Evolutionary conservation across 192 early-diverging fungal species (phyloP), one percentile per base, ranked within the genome.

Genomic region (Powellomyces hirtus): DNA sequence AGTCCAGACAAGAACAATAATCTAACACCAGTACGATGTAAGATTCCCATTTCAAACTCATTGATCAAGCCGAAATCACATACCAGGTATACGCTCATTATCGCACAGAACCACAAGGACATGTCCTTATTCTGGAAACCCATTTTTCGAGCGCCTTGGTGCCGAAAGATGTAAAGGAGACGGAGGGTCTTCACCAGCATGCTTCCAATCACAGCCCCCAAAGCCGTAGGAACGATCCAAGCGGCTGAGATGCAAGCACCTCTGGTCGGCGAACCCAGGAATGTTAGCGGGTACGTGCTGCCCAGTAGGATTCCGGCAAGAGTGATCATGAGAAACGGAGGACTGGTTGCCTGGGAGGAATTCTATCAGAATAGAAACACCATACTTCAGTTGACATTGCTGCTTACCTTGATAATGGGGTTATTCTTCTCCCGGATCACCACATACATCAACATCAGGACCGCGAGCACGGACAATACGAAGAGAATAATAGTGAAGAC

Each of bases 111-210:
- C 64, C 26, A 37, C 11, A 49, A 13, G 57, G 57, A 66, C 64
- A 66, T 66, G 14, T 38, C 18, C 64, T 26, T 37, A 38, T 66
- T 57, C 26, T 34, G 18, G 2, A 57, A 0, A 14, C 33, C 8
- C n/a, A n/a, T 53, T 4, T 16, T 31, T 6, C 20, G 14, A 14
- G 37, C 18, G 10, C 64, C 64, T 27, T 66, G 64, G 1, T 38
- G n/a, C 26, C 52, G 38, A 35, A 66, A 66, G 34, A 66, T 66
- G 34, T n/a, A n/a, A 26, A 66, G 35, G 6, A 66, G 53, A 30
- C 64, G 64, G 33, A 29, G 37, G 4, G 64, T 66, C 57, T 68
- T 68, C 26, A 68, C 66, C 18, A 59, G 34, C 36, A 68, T n/a
- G 22, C 56, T 59, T 18, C 66, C 66, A 26, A 68, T 24, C 4